A percentile compares a stretch with the other conserved stretches of the same genome.
These are phyloP conservation scores for Mucor velutinosus DNA, from an alignment of 371 early-diverging fungal genomes.

Conservation along the genomic window DNA sequence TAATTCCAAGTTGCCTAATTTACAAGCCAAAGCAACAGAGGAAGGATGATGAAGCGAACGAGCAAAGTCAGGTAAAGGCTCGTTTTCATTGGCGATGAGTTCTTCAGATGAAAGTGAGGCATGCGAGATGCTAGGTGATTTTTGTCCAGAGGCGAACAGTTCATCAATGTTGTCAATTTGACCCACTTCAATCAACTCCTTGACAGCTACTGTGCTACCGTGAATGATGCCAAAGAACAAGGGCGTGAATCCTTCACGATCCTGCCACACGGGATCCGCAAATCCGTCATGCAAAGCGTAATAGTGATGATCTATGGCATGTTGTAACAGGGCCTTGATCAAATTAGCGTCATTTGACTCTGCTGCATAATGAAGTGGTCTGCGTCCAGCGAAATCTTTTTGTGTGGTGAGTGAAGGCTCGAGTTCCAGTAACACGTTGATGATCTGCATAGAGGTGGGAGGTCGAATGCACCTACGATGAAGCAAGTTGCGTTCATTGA, in stretches of 20 bases:
- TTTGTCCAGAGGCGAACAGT: constrained; percentile 30
- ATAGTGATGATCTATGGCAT: constrained; percentile 47
- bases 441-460: constrained; percentile 22
- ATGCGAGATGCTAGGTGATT: constrained; percentile 6
- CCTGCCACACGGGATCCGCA: constrained; percentile 55
- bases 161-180: constrained; percentile 55
- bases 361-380: constrained; percentile 73
- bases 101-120: background rate
- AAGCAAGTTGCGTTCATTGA: constrained; percentile 69
- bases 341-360: constrained; percentile 54
- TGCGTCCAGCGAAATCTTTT: constrained; percentile 65
- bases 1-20: constrained; percentile 50
- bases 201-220: constrained; percentile 58
- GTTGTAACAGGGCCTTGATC: constrained; percentile 44
- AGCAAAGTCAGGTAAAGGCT: constrained; percentile 38
- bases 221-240: constrained; percentile 69
- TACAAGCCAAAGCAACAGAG: constrained; percentile 62
- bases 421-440: constrained; percentile 19
- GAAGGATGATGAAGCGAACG: constrained; percentile 44
- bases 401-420: constrained; percentile 30
- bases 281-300: constrained; percentile 42
- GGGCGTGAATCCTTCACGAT: constrained; percentile 72
- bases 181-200: constrained; percentile 59
- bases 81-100: background rate
- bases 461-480: constrained; percentile 61